These are phyloP conservation scores for Auricularia heimuer DNA, from an alignment of 768 basidiomycete genomes.

Conservation along the genomic window DNA sequence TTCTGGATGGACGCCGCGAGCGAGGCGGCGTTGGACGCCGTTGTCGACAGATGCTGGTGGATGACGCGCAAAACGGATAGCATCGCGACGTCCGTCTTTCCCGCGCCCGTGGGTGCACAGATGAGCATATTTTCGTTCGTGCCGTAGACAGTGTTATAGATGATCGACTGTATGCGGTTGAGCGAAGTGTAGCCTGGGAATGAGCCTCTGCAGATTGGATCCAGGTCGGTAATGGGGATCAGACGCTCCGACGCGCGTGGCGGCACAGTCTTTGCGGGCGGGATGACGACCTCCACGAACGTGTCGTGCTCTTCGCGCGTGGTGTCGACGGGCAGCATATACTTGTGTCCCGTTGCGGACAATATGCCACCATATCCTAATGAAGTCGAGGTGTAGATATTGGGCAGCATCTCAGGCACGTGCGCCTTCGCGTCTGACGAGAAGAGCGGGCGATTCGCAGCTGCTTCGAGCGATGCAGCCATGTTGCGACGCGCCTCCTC, in stretches of 20 bases:
- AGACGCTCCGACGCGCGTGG: conserved; percentile 61
- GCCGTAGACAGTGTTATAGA: conserved; percentile 87
- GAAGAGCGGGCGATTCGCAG: neutral
- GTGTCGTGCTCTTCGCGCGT: conserved; percentile 59
- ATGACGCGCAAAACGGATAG: conserved; percentile 84
- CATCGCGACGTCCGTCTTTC: conserved; percentile 99
- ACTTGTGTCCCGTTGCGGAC: conserved; percentile 63
- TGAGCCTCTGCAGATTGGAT: conserved; percentile 65
- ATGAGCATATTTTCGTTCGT: conserved; percentile 95
- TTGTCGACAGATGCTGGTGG: conserved; percentile 46
- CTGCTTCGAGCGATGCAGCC: neutral
- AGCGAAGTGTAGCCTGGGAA: conserved; percentile 80
- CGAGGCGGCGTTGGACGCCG: conserved; percentile 9
- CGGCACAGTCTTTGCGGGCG: conserved; percentile 73
- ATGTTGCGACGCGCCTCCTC: neutral
- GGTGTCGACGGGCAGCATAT: conserved; percentile 78
- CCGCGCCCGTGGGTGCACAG: conserved; percentile 96
- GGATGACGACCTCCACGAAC: conserved; percentile 65
- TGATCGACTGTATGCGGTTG: conserved; percentile 92
- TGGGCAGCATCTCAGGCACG: conserved; percentile 59
- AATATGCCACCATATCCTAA: conserved; percentile 51
- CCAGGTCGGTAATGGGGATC: conserved; percentile 62
- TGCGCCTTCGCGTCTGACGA: conserved; percentile 14
- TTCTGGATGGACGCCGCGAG: conserved; percentile 43
- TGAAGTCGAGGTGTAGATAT: conserved; percentile 74